Base-by-base conservation (phyloP, 176 grass and related monocot genomes). In the Echinochloa phyllopogon region DNA sequence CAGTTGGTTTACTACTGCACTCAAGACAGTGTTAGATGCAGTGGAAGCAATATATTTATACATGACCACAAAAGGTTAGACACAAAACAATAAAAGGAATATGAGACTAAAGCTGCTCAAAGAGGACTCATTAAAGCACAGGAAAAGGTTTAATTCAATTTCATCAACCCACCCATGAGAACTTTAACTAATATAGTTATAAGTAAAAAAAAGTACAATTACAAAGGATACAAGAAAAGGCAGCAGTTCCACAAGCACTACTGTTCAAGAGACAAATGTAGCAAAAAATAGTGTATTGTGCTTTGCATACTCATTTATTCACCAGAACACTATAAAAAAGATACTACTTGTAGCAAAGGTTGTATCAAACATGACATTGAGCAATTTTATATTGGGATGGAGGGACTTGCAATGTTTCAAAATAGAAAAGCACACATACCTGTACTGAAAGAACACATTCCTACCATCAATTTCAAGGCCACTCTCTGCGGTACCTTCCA, bases 1-100 rank as follows among this genome's bases (percentile, higher is more conserved):
- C 80, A 88, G 97, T 90, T 90, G 94, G 91, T 83, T 94, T 99
- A 91, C 97, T 99, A 92, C 94, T 96, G 88, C 85, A 96, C 57
- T 69, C 74, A 77, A 89, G 3, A 79, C 60, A 11, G 57, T 77
- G 77, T 45, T 65, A 91, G 47, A 82, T 57, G 55, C 6, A 73
- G 52, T 65, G 60, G 43, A 68, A 70, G 45, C 29, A 74, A 23
- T 24, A 44, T 40, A 45, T 62, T 78, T 13, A 53, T 47, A 86
- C 15, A 86, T 27, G 37, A 44, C 9, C 52, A 65, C 21, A 75
- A 79, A 86, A 51, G 73, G 36, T 65, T 76, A 66, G 14, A 48
- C 23, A 20, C 37, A 57, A 60, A 51, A 50, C 10, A 50, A 55
- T 69, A 67, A 42, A 69, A 11, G 20, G 16, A 50, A 33, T 62